Evolutionary conservation across 2,329 filamentous ascomycete genomes (phyloP), one percentile per base, ranked within the genome.

Genomic region (Rachicladosporium sp.): DNA sequence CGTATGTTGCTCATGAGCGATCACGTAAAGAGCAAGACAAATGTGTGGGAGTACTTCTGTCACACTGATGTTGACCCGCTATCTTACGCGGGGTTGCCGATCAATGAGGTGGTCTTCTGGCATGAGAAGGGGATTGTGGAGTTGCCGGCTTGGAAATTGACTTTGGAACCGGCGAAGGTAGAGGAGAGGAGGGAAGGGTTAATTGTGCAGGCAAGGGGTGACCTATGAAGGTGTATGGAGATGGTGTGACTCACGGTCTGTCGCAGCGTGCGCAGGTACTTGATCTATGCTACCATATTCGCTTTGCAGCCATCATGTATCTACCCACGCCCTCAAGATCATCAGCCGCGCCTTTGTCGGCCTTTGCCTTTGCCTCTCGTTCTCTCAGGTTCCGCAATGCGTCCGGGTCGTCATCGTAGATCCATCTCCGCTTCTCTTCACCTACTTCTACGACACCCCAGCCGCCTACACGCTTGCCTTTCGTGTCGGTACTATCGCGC

Each of bases 231-330:
- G 15, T 19, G 15, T 19, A 19, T 19, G 15, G 15, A 19, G 15
- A 19, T 19, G 15, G 15, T 19, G 15, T 19, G 15, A 19, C 15
- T 19, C 15, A 19, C 15, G 15, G 15, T 19, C 15, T 19, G 15
- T 19, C 15, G 15, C 15, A 19, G 15, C 15, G 15, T 19, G 15
- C 15, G 15, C 15, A 19, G 15, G 15, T 19, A 19, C 15, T 19
- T 19, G 15, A 19, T 19, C 15, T 19, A 19, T 27, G 23, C 35
- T 64, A 96, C 91, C 91, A 98, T 52, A 98, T 98, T 57, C 91
- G 74, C 71, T 95, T 96, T 1, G 86, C 85, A 51, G 87, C 80
- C 91, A 96, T 95, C 57, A 87, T 86, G 65, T 95, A 98, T 52
- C 91, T 72, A 50, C 71, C 76, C 46, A 78, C 85, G 57, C 65